Evolutionary conservation across 768 basidiomycete genomes (phyloP), one percentile per base, ranked within the genome.

Genomic region (Podaxis pistillaris): DNA sequence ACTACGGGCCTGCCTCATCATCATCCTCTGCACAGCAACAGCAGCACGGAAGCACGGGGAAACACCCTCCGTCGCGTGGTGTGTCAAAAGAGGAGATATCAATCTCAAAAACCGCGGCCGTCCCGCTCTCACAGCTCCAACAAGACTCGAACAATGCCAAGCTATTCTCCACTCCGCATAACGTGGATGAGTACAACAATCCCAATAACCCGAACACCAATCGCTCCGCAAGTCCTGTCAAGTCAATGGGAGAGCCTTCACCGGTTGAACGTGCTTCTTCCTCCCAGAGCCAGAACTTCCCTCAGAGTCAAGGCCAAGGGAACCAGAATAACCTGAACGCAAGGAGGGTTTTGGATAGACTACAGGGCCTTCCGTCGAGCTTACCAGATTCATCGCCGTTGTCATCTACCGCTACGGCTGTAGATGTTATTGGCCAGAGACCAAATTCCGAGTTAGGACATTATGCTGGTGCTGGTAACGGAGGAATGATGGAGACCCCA

Each of bases 371-470:
- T 65, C 79, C 82, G 6, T 82, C 82, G 28, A 81, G 80, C 63
- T 74, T 83, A 17, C 79, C 81, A 19, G 85, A 84, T 67, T 81
- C 84, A 9, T 84, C 86, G 3, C 72, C 93, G 52, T 90, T 92
- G 2, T 83, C 79, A 38, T 87, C 85, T 82, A 5, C 76, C 85
- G 26, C 74, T 75, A 56, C 72, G 69, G 46, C 62, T 70, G 57
- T 79, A 28, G 72, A 83, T 26, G 76, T 76, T 15, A 70, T 72
- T 71, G 72, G 73, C 22, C 83, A 82, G 64, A 85, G 91, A 54
- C 84, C 91, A 6, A 91, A 88, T 71, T 94, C 93, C 28, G 92
- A 92, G 71, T 78, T 92, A 49, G 92, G 92, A 3, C 88, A 93
- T 69, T 93, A 94, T 72, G 69, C 86, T 47, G 92, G 93, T 73